Base-by-base conservation (phyloP, 2,329 filamentous ascomycete species). In the Thelonectria discophora region DNA sequence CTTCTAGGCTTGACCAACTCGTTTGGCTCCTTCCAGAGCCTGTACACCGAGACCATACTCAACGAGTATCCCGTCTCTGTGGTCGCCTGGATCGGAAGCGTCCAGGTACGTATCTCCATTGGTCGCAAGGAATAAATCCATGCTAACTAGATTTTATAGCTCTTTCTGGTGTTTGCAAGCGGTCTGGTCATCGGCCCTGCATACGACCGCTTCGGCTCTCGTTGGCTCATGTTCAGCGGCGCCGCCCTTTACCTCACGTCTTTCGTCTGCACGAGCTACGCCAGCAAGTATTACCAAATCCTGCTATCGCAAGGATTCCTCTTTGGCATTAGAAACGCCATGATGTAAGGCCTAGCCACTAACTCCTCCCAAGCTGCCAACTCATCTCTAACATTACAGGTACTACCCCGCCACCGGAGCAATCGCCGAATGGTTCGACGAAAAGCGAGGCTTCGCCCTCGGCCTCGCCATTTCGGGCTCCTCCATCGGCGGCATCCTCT, bases 61-160 rank as follows among this genome's bases (percentile, higher is more conserved):
- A 5, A 3, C 9, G 80, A 66, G 51, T 45, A 27, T 63, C 69
- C 6, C 18, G 74, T 78, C 18, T 70, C 40, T 66, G 75, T 42
- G 43, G 67, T 81, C 15, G 75, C 78, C 18, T 82, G 79, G 79
- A 80, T 82, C 45, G 80, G 81, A 12, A 69, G 72, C 48, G 30
- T 68, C 20, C 74, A 74, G 60, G 70, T 70, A 67, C 21, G 42
- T 24, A 51, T 11, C n/a, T 8, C 7, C 7, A 17, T 2, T 18
- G 8, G 2, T 4, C 1, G 15, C 6, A 2, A 15, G 4, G 13
- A 5, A 6, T 12, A 2, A 18, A 6, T 5, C 7, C 11, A n/a
- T 7, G 11, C 5, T 39, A 3, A 30, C 39, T 32, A n/a, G 15
- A 40, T 10, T 12, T 17, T 27, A 3, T 69, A 80, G 69, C 71